Evolutionary conservation across 352 stramenopile genomes (phyloP).

Genomic region (Phytophthora foliorum): DNA sequence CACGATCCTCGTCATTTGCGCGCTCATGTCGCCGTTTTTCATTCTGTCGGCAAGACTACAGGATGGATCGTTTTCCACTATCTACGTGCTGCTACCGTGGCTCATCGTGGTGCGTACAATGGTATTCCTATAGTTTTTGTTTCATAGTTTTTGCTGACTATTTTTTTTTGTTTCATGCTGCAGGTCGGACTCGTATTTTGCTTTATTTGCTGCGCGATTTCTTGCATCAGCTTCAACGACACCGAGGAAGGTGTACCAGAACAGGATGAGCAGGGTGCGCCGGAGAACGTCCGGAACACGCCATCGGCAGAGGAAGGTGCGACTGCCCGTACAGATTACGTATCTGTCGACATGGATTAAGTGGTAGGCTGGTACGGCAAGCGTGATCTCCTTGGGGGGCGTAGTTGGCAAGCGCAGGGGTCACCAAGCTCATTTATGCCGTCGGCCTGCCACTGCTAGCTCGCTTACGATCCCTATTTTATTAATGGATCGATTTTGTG

Average conservation of each 20-base stretch:
- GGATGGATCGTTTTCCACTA: slow-evolving; percentile 72
- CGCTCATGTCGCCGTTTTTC: slow-evolving; percentile 81
- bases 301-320: slow-evolving; percentile 74
- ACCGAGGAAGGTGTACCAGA: slow-evolving; percentile 43
- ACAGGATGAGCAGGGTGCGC: slow-evolving; percentile 38
- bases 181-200: slow-evolving; percentile 79
- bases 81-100: slow-evolving; percentile 86
- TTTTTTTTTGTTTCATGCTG: slow-evolving; percentile 5
- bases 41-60: slow-evolving; percentile 83
- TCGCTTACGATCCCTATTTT: slow-evolving; percentile 44
- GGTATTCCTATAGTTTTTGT: background rate
- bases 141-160: background rate
- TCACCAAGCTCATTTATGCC: background rate
- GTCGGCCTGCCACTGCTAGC: slow-evolving; percentile 23
- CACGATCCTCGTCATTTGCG: slow-evolving; percentile 60
- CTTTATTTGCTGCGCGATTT: slow-evolving; percentile 85
- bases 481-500: slow-evolving; percentile 49
- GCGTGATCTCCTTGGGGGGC: slow-evolving; percentile 1
- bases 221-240: slow-evolving; percentile 66
- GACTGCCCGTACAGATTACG: slow-evolving; percentile 65
- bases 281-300: slow-evolving; percentile 51
- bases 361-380: slow-evolving; percentile 25
- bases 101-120: slow-evolving; percentile 76
- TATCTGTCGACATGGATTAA: slow-evolving; percentile 70
- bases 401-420: slow-evolving; percentile 15